These are phyloP conservation scores for Hibiscus trionum DNA, from an alignment of 345 rosid genomes.

Conservation along the genomic window DNA sequence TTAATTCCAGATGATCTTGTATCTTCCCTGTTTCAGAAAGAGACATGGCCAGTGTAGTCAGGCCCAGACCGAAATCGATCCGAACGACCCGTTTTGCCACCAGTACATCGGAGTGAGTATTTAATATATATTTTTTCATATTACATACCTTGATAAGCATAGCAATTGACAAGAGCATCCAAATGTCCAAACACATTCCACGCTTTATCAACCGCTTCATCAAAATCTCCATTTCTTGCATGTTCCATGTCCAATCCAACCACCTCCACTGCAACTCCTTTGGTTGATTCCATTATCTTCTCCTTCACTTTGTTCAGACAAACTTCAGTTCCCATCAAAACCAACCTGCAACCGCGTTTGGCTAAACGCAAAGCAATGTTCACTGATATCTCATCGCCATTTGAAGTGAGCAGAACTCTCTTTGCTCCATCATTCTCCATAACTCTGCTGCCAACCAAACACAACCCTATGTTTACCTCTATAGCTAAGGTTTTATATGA, in stretches of 20 bases:
- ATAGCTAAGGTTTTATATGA: background rate
- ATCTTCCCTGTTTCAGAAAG: constrained; percentile 42
- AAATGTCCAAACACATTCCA: constrained; percentile 35
- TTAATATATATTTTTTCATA: no score
- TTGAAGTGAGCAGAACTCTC: constrained; percentile 72
- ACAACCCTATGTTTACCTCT: background rate
- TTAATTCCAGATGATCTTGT: constrained; percentile 53
- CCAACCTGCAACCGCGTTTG: constrained; percentile 82
- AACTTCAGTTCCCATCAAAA: constrained; percentile 65
- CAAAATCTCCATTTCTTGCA: constrained; percentile 47
- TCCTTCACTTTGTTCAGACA: constrained; percentile 36
- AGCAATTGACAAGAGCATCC: constrained; percentile 77
- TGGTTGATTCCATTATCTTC: constrained; percentile 27
- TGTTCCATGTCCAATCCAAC: constrained; percentile 74
- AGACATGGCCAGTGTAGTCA: background rate
- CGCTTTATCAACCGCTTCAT: constrained; percentile 64
- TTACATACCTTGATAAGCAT: constrained; percentile 55
- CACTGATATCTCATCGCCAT: constrained; percentile 65
- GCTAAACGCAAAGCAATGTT: constrained; percentile 67
- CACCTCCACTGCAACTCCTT: constrained; percentile 36
- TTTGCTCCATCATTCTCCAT: constrained; percentile 42
- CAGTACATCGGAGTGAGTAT: no score
- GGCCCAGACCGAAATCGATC: no score
- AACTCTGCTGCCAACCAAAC: background rate
- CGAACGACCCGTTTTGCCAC: no score